Conservation (phyloP, 1,284 basidiomycete species). For the Malassezia furfur region DNA sequence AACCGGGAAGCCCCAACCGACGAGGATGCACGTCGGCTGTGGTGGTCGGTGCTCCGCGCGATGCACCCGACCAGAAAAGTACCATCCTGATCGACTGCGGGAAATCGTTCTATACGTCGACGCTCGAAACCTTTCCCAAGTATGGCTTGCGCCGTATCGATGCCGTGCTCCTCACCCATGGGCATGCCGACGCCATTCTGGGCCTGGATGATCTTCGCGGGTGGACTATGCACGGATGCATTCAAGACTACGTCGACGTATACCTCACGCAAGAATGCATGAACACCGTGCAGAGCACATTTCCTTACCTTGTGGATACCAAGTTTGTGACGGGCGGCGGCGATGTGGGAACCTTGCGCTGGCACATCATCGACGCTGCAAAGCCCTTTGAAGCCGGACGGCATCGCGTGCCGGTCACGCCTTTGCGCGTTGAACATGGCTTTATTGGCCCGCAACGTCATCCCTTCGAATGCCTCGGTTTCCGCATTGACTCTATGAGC, state of each 20-base stretch:
- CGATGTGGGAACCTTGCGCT: constrained; percentile 36
- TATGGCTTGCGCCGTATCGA: constrained; percentile 29
- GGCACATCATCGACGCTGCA: constrained; percentile 36
- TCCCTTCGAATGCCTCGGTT: constrained; percentile 38
- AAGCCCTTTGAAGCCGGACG: constrained; percentile 16
- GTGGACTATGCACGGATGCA: constrained; percentile 38
- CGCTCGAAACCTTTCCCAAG: constrained; percentile 23
- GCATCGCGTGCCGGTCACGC: constrained; percentile 20
- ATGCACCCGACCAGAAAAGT: constrained; percentile 12
- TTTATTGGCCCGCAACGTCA: constrained; percentile 15
- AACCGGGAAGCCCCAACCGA: constrained; percentile 32
- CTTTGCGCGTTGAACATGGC: constrained; percentile 37
- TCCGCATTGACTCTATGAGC: constrained; percentile 37
- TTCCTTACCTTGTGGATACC: constrained; percentile 39
- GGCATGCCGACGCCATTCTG: constrained; percentile 41
- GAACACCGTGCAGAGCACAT: constrained; percentile 28
- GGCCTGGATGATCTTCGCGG: constrained; percentile 40
- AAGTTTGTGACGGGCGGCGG: constrained; percentile 38
- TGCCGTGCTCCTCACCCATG: constrained; percentile 41
- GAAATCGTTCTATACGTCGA: constrained; percentile 39
- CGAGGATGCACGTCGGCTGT: constrained; percentile 30
- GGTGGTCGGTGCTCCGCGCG: constrained; percentile 21
- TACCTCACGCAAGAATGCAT: constrained; percentile 36
- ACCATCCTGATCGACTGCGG: constrained; percentile 44
- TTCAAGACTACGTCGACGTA: constrained; percentile 36